phyloP scores from a whole-genome alignment of 345 rosid species.

The Euphorbia lathyris region DNA sequence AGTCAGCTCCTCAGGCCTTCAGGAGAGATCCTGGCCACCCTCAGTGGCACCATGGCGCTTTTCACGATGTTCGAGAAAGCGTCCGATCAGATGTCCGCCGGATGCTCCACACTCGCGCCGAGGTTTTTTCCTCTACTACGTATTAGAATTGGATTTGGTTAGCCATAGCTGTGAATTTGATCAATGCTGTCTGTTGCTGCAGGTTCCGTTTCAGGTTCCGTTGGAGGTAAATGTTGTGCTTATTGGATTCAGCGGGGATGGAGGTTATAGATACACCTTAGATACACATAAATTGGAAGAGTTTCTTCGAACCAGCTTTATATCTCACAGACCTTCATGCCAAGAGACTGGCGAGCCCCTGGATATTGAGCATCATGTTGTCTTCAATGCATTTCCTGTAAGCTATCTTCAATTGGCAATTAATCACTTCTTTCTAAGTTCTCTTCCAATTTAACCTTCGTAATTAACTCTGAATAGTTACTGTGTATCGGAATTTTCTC shows the following conservation, averaged over 20 bases:
- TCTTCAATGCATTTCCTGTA: slow-evolving; percentile 75
- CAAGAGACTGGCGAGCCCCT: slow-evolving; percentile 88
- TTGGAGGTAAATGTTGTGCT: slow-evolving; percentile 88
- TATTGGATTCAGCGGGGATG: slow-evolving; percentile 82
- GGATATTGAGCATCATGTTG: slow-evolving; percentile 86
- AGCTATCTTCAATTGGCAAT: background rate
- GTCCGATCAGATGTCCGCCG: slow-evolving; percentile 91
- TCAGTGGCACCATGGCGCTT: slow-evolving; percentile 99
- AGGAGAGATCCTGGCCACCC: slow-evolving; percentile 87
- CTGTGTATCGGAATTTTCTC: slow-evolving; percentile 1
- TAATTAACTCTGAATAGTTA: background rate
- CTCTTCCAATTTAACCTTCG: no score
- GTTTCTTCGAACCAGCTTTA: slow-evolving; percentile 70
- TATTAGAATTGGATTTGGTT: background rate
- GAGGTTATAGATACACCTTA: slow-evolving; percentile 71
- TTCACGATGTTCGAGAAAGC: slow-evolving; percentile 79
- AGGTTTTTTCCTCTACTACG: slow-evolving; percentile 38
- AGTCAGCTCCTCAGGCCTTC: slow-evolving; percentile 68
- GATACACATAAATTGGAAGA: slow-evolving; percentile 79
- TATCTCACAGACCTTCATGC: slow-evolving; percentile 77
- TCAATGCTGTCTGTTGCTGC: slow-evolving; percentile 5
- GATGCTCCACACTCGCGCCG: slow-evolving; percentile 97
- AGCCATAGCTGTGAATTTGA: background rate
- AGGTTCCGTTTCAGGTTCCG: slow-evolving; percentile 99
- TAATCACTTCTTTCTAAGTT: no score